A percentile compares a stretch with the other conserved stretches of the same genome.
Conservation (phyloP, 2,329 filamentous ascomycete species). For the Zymoseptoria passerinii region DNA sequence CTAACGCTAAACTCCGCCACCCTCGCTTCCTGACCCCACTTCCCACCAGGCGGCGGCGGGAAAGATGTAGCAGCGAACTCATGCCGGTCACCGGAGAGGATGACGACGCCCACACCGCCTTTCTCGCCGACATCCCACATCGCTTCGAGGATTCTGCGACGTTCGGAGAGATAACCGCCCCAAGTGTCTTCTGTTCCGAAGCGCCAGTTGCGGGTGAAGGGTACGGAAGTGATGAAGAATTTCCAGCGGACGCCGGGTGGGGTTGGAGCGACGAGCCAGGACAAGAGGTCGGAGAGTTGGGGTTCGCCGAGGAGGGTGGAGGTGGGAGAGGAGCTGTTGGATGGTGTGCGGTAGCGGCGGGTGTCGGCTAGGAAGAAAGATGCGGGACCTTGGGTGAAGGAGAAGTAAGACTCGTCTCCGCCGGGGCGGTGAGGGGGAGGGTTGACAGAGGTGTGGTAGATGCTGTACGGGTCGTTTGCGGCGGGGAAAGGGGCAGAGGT, state of each 20-base stretch:
- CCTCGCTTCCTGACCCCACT: slow-evolving; percentile 54
- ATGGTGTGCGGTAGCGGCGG: slow-evolving; percentile 69
- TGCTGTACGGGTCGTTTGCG: slow-evolving; percentile 73
- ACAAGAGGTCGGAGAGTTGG: slow-evolving; percentile 71
- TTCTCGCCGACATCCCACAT: slow-evolving; percentile 78
- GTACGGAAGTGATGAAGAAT: slow-evolving; percentile 79
- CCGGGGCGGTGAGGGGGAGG: slow-evolving; percentile 56
- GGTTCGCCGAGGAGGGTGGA: slow-evolving; percentile 82
- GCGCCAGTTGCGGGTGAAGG: slow-evolving; percentile 96
- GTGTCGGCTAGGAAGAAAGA: slow-evolving; percentile 95
- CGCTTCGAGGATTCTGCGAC: slow-evolving; percentile 69
- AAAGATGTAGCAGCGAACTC: slow-evolving; percentile 87
- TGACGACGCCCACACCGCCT: slow-evolving; percentile 67
- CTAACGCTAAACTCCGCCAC: slow-evolving; percentile 90
- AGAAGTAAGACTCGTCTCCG: slow-evolving; percentile 64
- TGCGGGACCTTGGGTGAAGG: slow-evolving; percentile 81
- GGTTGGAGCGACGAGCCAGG: slow-evolving; percentile 65
- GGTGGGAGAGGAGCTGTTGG: slow-evolving; percentile 48
- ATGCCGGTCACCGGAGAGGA: slow-evolving; percentile 88
- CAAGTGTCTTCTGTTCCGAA: slow-evolving; percentile 84
- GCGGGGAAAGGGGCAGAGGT: slow-evolving; percentile 70
- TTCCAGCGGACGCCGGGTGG: slow-evolving; percentile 83
- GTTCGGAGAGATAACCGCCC: slow-evolving; percentile 82
- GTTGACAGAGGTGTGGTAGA: slow-evolving; percentile 80
- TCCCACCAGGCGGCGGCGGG: slow-evolving; percentile 40